Conservation (phyloP, 164 flowering plant genomes). For the Warburgia ugandensis region DNA sequence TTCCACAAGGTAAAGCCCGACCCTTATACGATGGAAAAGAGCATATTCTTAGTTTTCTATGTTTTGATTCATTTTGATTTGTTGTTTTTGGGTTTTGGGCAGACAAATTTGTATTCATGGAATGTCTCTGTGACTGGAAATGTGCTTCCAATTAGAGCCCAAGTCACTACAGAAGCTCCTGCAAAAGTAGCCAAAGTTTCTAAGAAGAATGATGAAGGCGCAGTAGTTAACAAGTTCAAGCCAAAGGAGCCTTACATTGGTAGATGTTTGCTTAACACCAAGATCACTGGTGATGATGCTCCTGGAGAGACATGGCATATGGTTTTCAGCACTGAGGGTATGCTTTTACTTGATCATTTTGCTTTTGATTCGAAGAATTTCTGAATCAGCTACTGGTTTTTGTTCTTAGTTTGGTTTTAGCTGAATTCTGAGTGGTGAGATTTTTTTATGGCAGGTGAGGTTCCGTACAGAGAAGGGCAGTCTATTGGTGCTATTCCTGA, state of each 20-base stretch:
- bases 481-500: constrained; percentile 89
- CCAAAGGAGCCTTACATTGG: constrained; percentile 86
- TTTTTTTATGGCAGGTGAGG: constrained; percentile 50
- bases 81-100: no score
- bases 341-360: no score
- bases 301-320: constrained; percentile 99
- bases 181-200: constrained; percentile 65
- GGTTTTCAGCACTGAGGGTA: constrained; percentile 98
- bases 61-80: no score
- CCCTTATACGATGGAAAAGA: no score
- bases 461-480: constrained; percentile 96
- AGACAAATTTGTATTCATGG: constrained; percentile 40
- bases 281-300: constrained; percentile 96
- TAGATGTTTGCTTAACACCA: constrained; percentile 82
- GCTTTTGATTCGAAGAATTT: neutral
- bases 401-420: neutral
- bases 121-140: constrained; percentile 42
- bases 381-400: neutral
- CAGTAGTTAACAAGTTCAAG: constrained; percentile 73
- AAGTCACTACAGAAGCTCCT: constrained; percentile 79
- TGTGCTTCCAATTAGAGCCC: constrained; percentile 63
- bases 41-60: no score
- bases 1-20: constrained; percentile 48
- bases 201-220: constrained; percentile 86
- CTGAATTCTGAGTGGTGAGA: no score